Percentiles rank a stretch among this genome's conserved stretches.
Evolutionary conservation across 2,329 filamentous ascomycete genomes (phyloP).

Genomic region (Claviceps digitariae): DNA sequence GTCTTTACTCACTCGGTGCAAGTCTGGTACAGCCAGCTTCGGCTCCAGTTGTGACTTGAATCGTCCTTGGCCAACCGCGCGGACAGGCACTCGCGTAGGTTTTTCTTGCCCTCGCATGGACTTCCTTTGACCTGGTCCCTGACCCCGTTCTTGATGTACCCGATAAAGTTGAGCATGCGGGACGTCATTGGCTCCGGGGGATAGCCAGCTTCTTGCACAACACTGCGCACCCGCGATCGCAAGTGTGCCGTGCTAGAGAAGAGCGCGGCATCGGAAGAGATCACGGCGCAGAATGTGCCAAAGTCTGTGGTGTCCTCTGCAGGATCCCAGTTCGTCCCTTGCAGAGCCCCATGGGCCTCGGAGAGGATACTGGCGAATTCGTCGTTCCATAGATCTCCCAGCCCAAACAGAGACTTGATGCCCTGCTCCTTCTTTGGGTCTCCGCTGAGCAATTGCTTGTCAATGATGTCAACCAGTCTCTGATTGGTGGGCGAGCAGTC

Average conservation of each 20-base stretch:
- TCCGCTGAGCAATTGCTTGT: constrained; percentile 21
- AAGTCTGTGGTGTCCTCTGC: constrained; percentile 26
- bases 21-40: constrained; percentile 39
- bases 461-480: constrained; percentile 36
- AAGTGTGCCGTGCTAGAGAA: constrained; percentile 27
- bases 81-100: constrained; percentile 19
- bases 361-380: constrained; percentile 35
- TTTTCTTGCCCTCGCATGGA: constrained; percentile 12
- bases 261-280: constrained; percentile 27
- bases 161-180: constrained; percentile 39
- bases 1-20: constrained; percentile 34
- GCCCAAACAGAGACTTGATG: constrained; percentile 35
- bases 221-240: constrained; percentile 19
- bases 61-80: constrained; percentile 10
- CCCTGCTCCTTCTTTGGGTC: constrained; percentile 27
- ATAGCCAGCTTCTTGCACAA: constrained; percentile 30
- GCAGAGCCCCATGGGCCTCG: constrained; percentile 28
- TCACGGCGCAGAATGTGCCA: constrained; percentile 32
- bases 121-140: constrained; percentile 4
- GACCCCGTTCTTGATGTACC: constrained; percentile 25
- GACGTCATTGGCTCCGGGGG: constrained; percentile 23
- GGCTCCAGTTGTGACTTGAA: constrained; percentile 10
- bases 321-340: constrained; percentile 41
- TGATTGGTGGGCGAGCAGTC: constrained; percentile 54
- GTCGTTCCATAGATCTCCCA: constrained; percentile 28